Evolutionary conservation across 2,329 filamentous ascomycete species (phyloP).

Genomic region (Aspergillus uvarum): DNA sequence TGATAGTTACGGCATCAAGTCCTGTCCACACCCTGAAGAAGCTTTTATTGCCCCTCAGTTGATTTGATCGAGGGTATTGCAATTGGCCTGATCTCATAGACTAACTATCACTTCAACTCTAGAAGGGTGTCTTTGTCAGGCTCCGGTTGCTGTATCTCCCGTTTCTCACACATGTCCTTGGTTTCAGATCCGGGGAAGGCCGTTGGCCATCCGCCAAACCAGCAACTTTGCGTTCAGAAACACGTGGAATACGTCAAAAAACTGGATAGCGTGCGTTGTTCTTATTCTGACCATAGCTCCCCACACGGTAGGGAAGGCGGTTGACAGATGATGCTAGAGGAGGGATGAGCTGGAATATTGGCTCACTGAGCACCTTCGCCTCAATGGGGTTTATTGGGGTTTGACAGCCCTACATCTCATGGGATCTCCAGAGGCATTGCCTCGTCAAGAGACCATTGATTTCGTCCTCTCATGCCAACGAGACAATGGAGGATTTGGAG

Average conservation of each 20-base stretch:
- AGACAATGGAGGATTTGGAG: slow-evolving; percentile 85
- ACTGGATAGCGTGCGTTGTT: slow-evolving; percentile 71
- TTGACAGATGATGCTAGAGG: slow-evolving; percentile 56
- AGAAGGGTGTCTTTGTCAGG: neutral
- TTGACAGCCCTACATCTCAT: slow-evolving; percentile 85
- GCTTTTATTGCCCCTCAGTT: neutral
- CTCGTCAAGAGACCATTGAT: slow-evolving; percentile 76
- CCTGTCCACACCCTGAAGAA: neutral
- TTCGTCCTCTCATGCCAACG: slow-evolving; percentile 96
- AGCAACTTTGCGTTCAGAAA: slow-evolving; percentile 57
- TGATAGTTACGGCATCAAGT: neutral
- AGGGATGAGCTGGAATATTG: slow-evolving; percentile 97
- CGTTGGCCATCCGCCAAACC: slow-evolving; percentile 44
- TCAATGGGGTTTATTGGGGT: slow-evolving; percentile 97
- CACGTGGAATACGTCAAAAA: slow-evolving; percentile 94
- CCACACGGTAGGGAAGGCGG: slow-evolving; percentile 21
- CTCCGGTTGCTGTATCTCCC: neutral
- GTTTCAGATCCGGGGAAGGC: slow-evolving; percentile 61
- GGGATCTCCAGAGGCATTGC: slow-evolving; percentile 74
- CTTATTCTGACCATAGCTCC: slow-evolving; percentile 23
- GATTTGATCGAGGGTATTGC: neutral
- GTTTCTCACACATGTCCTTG: slow-evolving; percentile 52
- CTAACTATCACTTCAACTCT: neutral
- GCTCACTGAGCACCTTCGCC: slow-evolving; percentile 91
- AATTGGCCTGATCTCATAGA: neutral